Conservation (phyloP, 148 eudicot genomes). For the Chenopodium suecicum region DNA sequence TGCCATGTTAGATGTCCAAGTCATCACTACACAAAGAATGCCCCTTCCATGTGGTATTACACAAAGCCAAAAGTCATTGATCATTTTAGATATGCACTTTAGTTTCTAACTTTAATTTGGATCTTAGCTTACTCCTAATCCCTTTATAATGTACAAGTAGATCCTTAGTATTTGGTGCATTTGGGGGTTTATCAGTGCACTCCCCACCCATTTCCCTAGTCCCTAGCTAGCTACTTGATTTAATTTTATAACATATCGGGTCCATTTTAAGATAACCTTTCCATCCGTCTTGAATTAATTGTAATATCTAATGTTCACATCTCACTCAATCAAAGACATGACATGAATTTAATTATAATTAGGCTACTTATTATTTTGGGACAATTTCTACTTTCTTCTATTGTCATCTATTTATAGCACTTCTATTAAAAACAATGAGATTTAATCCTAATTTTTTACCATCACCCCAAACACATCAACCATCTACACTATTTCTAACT, state of each 20-base stretch:
- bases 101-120: background rate
- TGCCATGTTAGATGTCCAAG: slow-evolving; percentile 25
- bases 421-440: too few relatives aligned
- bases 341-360: too few relatives aligned
- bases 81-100: background rate
- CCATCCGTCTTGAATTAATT: too few relatives aligned
- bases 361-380: too few relatives aligned
- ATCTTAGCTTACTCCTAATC: background rate
- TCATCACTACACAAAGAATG: slow-evolving; percentile 1
- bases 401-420: too few relatives aligned
- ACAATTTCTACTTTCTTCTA: too few relatives aligned
- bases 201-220: background rate
- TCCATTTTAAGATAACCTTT: background rate
- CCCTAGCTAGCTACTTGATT: background rate
- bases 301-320: too few relatives aligned
- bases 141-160: background rate
- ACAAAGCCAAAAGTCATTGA: slow-evolving; percentile 5
- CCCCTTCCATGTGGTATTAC: slow-evolving; percentile 16
- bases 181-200: background rate
- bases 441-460: too few relatives aligned
- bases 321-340: too few relatives aligned
- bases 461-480: too few relatives aligned
- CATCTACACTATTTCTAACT: too few relatives aligned
- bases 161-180: background rate
- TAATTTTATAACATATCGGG: too few relatives aligned